phyloP scores from a whole-genome alignment of 2,329 filamentous ascomycete species.

The Trichoderma afroharzianum region DNA sequence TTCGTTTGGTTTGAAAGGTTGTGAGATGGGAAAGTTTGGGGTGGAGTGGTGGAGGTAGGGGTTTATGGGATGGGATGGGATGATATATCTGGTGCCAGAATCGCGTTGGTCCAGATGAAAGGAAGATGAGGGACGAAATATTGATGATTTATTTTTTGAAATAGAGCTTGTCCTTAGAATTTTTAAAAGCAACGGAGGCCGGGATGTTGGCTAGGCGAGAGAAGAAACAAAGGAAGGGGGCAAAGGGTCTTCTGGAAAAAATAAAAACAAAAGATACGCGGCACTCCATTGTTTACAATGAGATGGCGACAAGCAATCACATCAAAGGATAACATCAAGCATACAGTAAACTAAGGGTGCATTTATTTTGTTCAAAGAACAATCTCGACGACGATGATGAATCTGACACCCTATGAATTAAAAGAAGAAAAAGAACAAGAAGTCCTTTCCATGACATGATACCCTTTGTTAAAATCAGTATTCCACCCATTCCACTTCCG shows the following conservation, averaged over 20 bases:
- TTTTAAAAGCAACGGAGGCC: neutral
- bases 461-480: neutral
- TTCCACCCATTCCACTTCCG: neutral
- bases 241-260: neutral
- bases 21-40: neutral
- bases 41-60: neutral
- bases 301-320: neutral
- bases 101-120: neutral
- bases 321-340: neutral
- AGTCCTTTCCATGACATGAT: neutral
- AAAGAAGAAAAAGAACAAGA: neutral
- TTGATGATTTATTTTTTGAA: neutral
- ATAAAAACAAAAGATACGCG: neutral
- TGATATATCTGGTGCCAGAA: neutral
- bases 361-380: neutral
- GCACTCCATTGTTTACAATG: neutral
- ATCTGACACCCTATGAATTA: neutral
- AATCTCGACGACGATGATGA: neutral
- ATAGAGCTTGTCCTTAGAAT: fast-evolving
- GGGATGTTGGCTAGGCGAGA: neutral
- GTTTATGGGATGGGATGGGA: neutral
- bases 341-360: neutral
- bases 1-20: neutral
- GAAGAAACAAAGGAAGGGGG: neutral
- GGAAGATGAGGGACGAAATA: fast-evolving